These are phyloP conservation scores for Amoebophrya sp. DNA, from an alignment of 169 alveolate species.

Conservation along the genomic window DNA sequence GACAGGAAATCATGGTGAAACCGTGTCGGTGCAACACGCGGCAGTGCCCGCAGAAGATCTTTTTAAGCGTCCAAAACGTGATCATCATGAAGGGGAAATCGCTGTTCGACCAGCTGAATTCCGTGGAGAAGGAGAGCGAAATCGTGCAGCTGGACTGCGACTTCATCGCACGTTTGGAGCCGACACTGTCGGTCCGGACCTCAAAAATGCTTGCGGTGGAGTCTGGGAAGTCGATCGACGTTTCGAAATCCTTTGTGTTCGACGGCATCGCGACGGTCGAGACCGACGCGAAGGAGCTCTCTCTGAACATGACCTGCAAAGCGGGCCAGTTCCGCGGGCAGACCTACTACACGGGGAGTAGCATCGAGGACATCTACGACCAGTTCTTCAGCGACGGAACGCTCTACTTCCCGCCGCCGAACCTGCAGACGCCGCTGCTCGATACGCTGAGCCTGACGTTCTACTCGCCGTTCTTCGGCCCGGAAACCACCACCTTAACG, in stretches of 20 bases:
- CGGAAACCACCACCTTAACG: not conserved
- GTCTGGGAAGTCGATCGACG: not conserved
- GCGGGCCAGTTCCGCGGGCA: not conserved
- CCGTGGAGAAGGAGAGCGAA: not conserved
- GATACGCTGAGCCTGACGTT: not conserved
- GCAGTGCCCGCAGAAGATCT: not conserved
- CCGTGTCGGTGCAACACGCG: not conserved
- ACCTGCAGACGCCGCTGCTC: not conserved
- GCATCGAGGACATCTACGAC: not conserved
- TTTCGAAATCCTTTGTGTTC: not conserved
- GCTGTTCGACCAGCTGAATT: not conserved
- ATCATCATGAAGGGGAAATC: not conserved
- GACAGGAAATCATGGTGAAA: not conserved
- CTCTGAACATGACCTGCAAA: not conserved
- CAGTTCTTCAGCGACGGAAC: not conserved
- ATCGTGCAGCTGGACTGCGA: not conserved
- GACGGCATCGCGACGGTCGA: not conserved
- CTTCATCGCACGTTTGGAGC: not conserved
- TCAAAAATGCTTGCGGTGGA: not conserved
- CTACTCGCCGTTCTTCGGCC: not conserved
- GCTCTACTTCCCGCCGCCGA: not conserved
- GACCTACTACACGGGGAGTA: not conserved
- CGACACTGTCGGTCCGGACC: not conserved
- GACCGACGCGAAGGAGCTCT: not conserved
- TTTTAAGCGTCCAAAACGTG: not conserved